These are phyloP conservation scores for Juncus effusus DNA, from an alignment of 176 grass and related monocot genomes.

Conservation along the genomic window DNA sequence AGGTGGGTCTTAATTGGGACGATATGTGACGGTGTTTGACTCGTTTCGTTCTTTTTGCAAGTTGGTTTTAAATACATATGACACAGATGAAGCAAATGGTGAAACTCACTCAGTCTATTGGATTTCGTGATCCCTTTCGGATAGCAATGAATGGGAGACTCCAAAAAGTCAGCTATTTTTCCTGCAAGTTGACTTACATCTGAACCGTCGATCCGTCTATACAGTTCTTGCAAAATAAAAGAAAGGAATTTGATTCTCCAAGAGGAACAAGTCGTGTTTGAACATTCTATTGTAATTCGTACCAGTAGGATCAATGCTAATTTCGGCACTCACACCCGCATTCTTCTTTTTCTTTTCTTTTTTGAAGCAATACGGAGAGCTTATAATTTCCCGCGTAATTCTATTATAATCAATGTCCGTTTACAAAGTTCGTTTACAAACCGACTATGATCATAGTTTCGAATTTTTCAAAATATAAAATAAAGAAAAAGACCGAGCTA, in stretches of 20 bases:
- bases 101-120: not conserved
- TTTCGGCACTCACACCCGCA: no score
- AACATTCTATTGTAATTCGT: not conserved
- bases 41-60: not conserved
- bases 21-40: not conserved
- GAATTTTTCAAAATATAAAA: no score
- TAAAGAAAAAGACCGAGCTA: no score
- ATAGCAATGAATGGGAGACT: not conserved
- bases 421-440: no score
- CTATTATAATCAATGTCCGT: no score
- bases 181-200: not conserved
- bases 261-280: constrained; percentile 4
- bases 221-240: not conserved
- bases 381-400: no score
- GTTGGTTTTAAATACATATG: not conserved
- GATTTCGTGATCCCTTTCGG: not conserved
- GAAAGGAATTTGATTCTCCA: not conserved
- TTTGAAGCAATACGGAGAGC: no score
- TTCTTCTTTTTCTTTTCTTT: no score
- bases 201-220: not conserved
- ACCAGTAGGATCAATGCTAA: not conserved
- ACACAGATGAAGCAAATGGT: not conserved
- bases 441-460: no score
- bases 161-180: not conserved
- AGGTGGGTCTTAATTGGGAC: no score